Evolutionary conservation across 495 filamentous ascomycete genomes (phyloP).

Genomic region (Tuber borchii): DNA sequence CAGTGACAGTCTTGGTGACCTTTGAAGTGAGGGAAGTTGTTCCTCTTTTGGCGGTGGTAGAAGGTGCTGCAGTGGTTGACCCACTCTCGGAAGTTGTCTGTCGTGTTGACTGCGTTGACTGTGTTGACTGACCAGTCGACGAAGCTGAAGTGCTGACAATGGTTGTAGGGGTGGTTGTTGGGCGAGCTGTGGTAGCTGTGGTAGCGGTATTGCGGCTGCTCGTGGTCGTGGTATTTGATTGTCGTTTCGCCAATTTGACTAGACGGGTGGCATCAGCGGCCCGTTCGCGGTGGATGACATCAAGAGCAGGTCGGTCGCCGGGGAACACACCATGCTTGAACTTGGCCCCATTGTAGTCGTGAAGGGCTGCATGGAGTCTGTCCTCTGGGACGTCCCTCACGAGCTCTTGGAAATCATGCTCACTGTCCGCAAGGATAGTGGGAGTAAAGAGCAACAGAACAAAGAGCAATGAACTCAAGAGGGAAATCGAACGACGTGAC

Average conservation of each 20-base stretch:
- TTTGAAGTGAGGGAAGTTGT: conserved; percentile 19
- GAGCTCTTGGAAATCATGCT: conserved; percentile 43
- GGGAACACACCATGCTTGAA: conserved; percentile 51
- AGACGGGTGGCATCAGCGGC: conserved; percentile 46
- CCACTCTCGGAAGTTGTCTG: neutral
- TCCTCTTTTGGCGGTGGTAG: neutral
- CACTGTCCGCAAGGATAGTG: conserved; percentile 39
- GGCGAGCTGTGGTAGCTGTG: neutral
- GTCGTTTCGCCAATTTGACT: conserved; percentile 47
- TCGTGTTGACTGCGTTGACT: conserved; percentile 1
- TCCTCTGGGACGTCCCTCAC: conserved; percentile 45
- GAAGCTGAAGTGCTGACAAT: neutral
- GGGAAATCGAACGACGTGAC: conserved; percentile 28
- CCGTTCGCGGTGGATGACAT: conserved; percentile 49
- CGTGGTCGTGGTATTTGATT: conserved; percentile 40
- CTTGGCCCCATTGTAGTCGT: conserved; percentile 47
- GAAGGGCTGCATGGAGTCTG: conserved; percentile 50
- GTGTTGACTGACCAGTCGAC: conserved; percentile 6
- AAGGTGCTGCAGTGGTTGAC: conserved; percentile 5
- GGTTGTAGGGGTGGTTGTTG: neutral
- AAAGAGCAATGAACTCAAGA: conserved; percentile 33
- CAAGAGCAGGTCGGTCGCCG: conserved; percentile 47
- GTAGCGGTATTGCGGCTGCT: conserved; percentile 4
- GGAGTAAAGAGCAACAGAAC: conserved; percentile 40
- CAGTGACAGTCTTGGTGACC: conserved; percentile 24